Base-by-base conservation (phyloP, 1,284 basidiomycete species). In the Tylopilus sp. region DNA sequence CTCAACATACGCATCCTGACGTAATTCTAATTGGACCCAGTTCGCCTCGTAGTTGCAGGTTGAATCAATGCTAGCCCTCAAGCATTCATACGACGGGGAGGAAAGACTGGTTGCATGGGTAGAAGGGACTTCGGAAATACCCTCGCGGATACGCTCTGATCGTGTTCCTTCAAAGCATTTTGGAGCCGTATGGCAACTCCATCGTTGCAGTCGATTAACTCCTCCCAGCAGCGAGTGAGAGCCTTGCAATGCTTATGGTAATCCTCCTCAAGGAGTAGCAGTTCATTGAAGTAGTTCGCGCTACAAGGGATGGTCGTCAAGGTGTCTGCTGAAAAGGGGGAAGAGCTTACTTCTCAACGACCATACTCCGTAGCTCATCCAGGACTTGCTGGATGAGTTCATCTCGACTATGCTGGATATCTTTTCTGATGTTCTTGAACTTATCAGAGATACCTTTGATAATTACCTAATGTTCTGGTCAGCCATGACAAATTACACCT, bases 191-290 rank as follows among this genome's bases (percentile, higher is more conserved):
- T 44, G 34, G 62, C 59, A 29, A 68, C 58, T 17, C 58, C 56
- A 29, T 60, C 58, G 40, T 70, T 72, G 35, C 63, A 58, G 34
- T 65, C 59, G 36, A 64, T 56, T 34, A 72, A 53, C 20, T 69
- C 68, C 46, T 76, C 73, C 57, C 69, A 69, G 14, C 57, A 59
- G 31, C 56, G 54, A 21, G 55, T 59, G 26, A 73, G 53, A 34
- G 62, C 53, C 31, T 65, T 63, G n/a, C 69, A 64, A 38, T 66
- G 59, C 30, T 61, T 65, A 31, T 72, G 67, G 51, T 77, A 77
- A 39, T 71, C 66, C 36, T 71, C 68, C 54, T 77, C 73, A 18
- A 77, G 63, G 31, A 62, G 62, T 28, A 77, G 64, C 9, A 78
- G 58, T 33, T 48, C 53, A 53, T 76, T 73, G 58, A 71, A 73